Conservation (phyloP, 2,329 filamentous ascomycete species). For the Hypoxylon sp. region DNA sequence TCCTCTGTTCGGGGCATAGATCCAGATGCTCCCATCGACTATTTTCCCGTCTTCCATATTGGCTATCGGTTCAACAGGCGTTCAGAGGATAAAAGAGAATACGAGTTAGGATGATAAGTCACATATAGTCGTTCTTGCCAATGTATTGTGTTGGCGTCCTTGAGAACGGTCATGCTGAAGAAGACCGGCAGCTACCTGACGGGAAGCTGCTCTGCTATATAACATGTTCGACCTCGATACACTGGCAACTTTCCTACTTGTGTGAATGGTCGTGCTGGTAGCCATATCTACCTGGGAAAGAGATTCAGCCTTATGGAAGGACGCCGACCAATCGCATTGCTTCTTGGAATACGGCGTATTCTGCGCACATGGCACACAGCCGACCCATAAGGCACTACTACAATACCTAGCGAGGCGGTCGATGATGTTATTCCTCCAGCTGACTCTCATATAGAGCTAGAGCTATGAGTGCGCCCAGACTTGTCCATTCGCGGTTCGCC, state of each 20-base stretch:
- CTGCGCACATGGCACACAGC: conserved; percentile 1
- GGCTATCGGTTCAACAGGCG: neutral
- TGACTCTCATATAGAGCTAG: neutral
- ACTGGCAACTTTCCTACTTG: neutral
- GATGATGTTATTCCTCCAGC: neutral
- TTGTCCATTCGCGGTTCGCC: neutral
- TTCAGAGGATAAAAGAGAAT: neutral
- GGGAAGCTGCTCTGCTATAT: conserved; percentile 2
- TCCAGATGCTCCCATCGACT: conserved; percentile 59
- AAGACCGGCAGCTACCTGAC: neutral
- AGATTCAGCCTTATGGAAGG: conserved; percentile 19
- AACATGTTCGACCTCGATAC: neutral
- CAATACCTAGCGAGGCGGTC: neutral
- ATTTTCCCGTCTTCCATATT: conserved; percentile 52
- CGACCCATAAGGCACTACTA: neutral
- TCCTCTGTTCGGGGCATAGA: conserved; percentile 62
- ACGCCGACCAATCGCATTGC: conserved; percentile 40
- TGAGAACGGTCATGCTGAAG: neutral
- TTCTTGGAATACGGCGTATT: conserved; percentile 36
- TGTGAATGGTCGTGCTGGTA: neutral
- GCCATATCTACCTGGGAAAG: neutral
- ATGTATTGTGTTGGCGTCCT: neutral
- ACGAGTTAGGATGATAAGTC: neutral
- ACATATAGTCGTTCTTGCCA: neutral
- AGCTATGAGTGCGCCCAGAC: neutral